Percentiles rank a stretch among this genome's conserved stretches.
phyloP scores from a whole-genome alignment of 2,329 filamentous ascomycete genomes.

The Dactylellina leptospora region DNA sequence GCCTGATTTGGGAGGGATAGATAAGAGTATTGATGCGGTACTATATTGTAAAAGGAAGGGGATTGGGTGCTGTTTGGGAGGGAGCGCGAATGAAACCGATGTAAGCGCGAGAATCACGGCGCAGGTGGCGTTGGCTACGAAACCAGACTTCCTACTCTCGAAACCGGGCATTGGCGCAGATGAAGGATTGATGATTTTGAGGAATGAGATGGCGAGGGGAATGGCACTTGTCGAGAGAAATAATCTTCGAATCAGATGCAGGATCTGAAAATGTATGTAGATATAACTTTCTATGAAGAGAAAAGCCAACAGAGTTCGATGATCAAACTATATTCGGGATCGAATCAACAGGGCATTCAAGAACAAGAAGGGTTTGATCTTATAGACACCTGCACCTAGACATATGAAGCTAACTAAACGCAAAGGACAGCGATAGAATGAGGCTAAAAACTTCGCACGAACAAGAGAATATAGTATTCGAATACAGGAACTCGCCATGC shows the following conservation, averaged over 20 bases:
- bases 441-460: too few species aligned
- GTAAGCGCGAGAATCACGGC: slow-evolving; percentile 38
- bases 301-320: background rate
- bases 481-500: too few species aligned
- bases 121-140: slow-evolving; percentile 30
- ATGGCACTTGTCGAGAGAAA: slow-evolving; percentile 22
- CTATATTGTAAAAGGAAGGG: slow-evolving; percentile 48
- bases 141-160: slow-evolving; percentile 34
- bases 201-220: slow-evolving; percentile 37
- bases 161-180: slow-evolving; percentile 44
- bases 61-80: slow-evolving; percentile 53
- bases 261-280: background rate
- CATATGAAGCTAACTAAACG: too few species aligned
- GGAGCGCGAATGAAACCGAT: slow-evolving; percentile 53
- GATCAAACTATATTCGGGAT: too few species aligned
- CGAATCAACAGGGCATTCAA: too few species aligned
- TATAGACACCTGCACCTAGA: too few species aligned
- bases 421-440: too few species aligned
- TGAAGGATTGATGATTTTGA: slow-evolving; percentile 42
- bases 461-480: too few species aligned
- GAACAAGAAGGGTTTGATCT: too few species aligned
- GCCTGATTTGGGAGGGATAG: slow-evolving; percentile 53
- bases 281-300: background rate
- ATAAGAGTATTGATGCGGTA: slow-evolving; percentile 54
- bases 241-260: background rate